Conservation (phyloP, 202 grass and related monocot genomes). For the Hordeum pubiflorum region DNA sequence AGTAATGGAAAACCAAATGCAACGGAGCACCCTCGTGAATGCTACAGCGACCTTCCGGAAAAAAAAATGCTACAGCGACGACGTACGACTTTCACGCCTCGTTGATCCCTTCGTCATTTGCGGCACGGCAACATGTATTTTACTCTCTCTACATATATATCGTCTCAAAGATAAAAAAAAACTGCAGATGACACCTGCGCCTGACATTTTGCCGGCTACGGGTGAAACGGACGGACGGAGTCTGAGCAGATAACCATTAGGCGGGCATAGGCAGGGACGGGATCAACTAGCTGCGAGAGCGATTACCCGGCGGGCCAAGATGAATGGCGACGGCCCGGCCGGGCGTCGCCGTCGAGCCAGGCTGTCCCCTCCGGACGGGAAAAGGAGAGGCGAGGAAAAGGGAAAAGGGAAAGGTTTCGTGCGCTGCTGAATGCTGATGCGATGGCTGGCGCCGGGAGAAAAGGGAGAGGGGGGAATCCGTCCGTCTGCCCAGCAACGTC, state of each 20-base stretch:
- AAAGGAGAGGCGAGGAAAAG: not conserved
- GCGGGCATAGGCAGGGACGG: not conserved
- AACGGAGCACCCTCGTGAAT: too few relatives aligned
- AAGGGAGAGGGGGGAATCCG: not conserved
- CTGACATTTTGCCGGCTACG: not conserved
- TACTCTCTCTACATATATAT: too few relatives aligned
- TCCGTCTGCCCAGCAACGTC: not conserved
- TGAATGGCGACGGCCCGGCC: not conserved
- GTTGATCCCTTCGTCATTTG: not conserved
- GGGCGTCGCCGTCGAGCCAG: not conserved
- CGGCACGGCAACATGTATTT: too few relatives aligned
- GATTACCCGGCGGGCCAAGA: not conserved
- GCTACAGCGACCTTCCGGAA: too few relatives aligned
- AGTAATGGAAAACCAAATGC: too few relatives aligned
- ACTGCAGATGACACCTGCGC: not conserved
- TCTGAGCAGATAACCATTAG: conserved; percentile 5
- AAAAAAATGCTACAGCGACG: too few relatives aligned
- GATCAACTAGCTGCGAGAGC: not conserved
- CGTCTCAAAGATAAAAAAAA: not conserved
- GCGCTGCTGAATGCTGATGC: not conserved
- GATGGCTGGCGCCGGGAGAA: not conserved
- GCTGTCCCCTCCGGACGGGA: not conserved
- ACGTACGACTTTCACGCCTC: not conserved
- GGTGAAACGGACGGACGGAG: not conserved
- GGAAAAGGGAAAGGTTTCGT: not conserved